Evolutionary conservation across 2,329 filamentous ascomycete genomes (phyloP), one percentile per base, ranked within the genome.

Genomic region (Ceratocystis cubensis): DNA sequence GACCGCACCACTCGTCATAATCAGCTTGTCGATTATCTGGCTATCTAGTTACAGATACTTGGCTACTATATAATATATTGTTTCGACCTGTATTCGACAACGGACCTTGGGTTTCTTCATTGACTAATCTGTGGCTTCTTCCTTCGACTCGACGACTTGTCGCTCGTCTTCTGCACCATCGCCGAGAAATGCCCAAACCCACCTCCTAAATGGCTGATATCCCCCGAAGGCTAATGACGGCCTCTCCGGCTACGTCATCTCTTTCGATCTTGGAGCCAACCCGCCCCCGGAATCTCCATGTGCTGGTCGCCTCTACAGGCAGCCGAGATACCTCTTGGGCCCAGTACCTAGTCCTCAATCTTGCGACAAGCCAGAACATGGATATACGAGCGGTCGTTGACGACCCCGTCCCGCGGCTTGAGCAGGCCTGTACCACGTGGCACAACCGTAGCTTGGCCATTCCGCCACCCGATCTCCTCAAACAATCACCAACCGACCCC

Each of bases 281-380:
- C 10, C 72, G 72, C 13, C 68, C 72, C 4, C 72, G 73, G 69
- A 74, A 75, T 68, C 78, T 75, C 70, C 83, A 82, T 69, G 80
- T 89, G 66, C 81, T 89, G 44, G 79, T 89, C 45, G 84, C 84
- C 67, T 82, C 86, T 67, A 86, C 87, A 71, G 85, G 87, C 67
- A 79, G 82, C 61, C 80, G 82, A 66, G 85, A 88, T 71, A 82
- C 85, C 37, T 83, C 85, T 57, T 87, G 83, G 75, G 85, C 85
- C 64, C 82, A 86, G 72, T 79, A 84, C 20, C 80, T 89, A 64
- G 84, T 86, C 68, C 81, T 88, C 62, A 83, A 86, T 68, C 79
- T 89, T 3, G 86, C 86, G 65, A 87, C 87, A 72, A 83, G 85
- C 67, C 73, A 80, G 7, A 81, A 84, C 69, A 84, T 87, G 69